Conservation (phyloP, 2,329 filamentous ascomycete genomes). For the Sporothrix pallida region DNA sequence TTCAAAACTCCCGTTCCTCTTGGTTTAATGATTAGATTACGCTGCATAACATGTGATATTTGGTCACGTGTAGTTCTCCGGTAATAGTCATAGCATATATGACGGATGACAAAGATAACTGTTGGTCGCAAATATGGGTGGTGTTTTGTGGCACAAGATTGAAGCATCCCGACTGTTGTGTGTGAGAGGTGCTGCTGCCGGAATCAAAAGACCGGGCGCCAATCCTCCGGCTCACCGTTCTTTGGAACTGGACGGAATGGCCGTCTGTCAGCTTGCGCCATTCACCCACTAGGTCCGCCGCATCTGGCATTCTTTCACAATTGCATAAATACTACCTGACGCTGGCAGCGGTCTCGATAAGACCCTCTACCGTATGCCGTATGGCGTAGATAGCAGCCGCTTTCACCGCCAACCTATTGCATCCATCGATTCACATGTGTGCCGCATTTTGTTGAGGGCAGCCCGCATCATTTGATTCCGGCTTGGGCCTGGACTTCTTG, state of each 20-base stretch:
- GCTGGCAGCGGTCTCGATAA: too few species aligned
- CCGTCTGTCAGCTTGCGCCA: conserved; percentile 6
- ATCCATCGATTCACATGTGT: background rate
- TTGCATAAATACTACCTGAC: background rate
- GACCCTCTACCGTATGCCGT: background rate
- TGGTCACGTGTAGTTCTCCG: too few species aligned
- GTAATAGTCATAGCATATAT: too few species aligned
- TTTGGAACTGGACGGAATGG: background rate
- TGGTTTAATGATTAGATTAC: too few species aligned
- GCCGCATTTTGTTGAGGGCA: background rate
- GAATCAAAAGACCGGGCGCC: background rate
- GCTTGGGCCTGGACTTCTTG: background rate
- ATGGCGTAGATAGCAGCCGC: background rate
- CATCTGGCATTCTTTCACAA: background rate
- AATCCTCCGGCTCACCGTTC: background rate
- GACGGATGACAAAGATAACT: too few species aligned
- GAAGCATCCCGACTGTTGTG: too few species aligned
- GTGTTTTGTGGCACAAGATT: too few species aligned
- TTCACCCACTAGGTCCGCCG: background rate
- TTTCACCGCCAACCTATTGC: background rate
- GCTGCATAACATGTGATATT: too few species aligned
- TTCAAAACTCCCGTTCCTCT: too few species aligned
- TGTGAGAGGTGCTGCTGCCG: background rate
- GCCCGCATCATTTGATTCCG: background rate
- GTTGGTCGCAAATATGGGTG: too few species aligned